Conservation (phyloP, 2,329 filamentous ascomycete genomes). For the Penicillium sumatraense region DNA sequence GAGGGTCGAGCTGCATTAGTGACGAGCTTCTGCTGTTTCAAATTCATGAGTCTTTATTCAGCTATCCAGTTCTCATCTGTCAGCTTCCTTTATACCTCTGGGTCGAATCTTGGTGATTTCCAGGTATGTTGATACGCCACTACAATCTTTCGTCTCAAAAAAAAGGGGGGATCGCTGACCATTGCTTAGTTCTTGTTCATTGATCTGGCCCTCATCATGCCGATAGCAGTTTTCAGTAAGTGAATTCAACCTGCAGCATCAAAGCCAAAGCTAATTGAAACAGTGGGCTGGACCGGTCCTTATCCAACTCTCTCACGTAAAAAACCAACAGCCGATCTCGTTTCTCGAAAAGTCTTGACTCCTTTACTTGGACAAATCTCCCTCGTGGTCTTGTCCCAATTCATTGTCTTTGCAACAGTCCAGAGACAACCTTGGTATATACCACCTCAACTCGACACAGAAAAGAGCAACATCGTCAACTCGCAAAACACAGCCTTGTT, state of each 20-base stretch:
- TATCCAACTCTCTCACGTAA: constrained; percentile 78
- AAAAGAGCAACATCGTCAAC: constrained; percentile 85
- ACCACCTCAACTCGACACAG: constrained; percentile 74
- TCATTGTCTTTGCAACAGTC: constrained; percentile 73
- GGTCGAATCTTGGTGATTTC: constrained; percentile 94
- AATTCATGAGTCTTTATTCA: constrained; percentile 98
- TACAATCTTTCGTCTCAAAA: no score
- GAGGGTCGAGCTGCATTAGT: constrained; percentile 93
- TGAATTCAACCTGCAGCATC: neutral
- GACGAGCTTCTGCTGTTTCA: constrained; percentile 99
- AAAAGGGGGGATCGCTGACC: no score
- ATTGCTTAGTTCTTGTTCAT: constrained; percentile 79
- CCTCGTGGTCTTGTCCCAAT: constrained; percentile 78
- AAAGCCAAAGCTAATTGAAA: neutral
- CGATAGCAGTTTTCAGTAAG: constrained; percentile 91
- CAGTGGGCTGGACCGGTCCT: constrained; percentile 92
- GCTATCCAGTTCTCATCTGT: constrained; percentile 99
- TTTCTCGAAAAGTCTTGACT: constrained; percentile 88
- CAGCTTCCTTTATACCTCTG: constrained; percentile 92
- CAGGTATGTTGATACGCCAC: constrained; percentile 58
- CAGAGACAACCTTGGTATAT: constrained; percentile 79
- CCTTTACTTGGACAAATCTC: constrained; percentile 87
- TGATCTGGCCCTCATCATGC: constrained; percentile 87
- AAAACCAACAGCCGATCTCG: constrained; percentile 86
- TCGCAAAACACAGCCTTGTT: constrained; percentile 94